Evolutionary conservation across 192 early-diverging fungal species (phyloP), one percentile per base, ranked within the genome.

Genomic region (Neocallimastix lanati): DNA sequence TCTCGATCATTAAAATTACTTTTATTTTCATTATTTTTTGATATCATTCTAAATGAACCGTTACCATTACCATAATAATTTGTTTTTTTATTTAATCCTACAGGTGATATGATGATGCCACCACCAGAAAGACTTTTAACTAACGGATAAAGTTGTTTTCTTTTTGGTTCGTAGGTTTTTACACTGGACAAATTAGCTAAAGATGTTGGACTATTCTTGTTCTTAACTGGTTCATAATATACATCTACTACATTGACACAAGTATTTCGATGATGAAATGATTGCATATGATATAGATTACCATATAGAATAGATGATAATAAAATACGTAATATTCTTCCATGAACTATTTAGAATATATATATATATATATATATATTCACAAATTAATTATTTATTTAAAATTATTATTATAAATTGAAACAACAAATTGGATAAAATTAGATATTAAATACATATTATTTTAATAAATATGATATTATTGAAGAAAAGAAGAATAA

Each of bases 201-300:
- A 27, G 7, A 3, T 9, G 50, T 67, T 67, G 50, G 25, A 25
- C 4, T 2, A n/a, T 1, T n/a, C 16, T 67, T 67, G n/a, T 21
- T 11, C n/a, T n/a, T n/a, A n/a, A 21, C 7, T 25, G 21, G 50
- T 67, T 67, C 50, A 9, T 67, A 67, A 21, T 67, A 67, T 0
- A 67, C 84, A 82, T 89, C 88, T 3, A 89, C 80, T 16, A 88
- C 80, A 79, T 89, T 89, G 78, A 89, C 81, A 80, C 87, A 87
- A 1, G 84, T 86, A 81, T 89, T 89, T 80, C 84, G 80, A 76
- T 89, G 88, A 13, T 76, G 78, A 50, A 85, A 88, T 0, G 79
- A 76, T 77, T 35, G 79, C 88, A 89, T 89, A 77, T 83, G 78
- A 15, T 80, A 80, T 28, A 89, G 80, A 21, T 83, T 83, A 16